These are phyloP conservation scores for Aureobasidium sp. DNA, from an alignment of 2,329 filamentous ascomycete species.

Conservation along the genomic window DNA sequence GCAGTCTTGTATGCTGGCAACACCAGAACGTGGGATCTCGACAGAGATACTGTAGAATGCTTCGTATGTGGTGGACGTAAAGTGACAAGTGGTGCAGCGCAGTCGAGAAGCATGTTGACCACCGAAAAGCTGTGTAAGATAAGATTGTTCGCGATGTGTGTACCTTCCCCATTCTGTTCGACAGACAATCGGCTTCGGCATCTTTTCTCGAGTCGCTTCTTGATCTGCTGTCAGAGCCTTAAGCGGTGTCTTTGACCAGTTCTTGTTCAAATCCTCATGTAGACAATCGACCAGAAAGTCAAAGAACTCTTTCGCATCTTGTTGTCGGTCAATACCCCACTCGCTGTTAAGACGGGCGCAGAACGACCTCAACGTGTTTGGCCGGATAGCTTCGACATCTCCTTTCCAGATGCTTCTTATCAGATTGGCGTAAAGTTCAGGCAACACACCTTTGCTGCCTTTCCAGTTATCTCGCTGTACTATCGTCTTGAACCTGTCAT, in stretches of 20 bases:
- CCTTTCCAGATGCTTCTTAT: conserved; percentile 57
- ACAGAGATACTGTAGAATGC: conserved; percentile 66
- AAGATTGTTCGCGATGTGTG: conserved; percentile 62
- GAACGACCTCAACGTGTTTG: conserved; percentile 48
- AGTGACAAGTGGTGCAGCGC: conserved; percentile 54
- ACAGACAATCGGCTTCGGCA: conserved; percentile 58
- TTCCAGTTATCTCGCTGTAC: conserved; percentile 57
- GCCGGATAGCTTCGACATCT: conserved; percentile 42
- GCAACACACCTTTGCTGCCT: conserved; percentile 57
- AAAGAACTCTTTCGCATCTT: conserved; percentile 88
- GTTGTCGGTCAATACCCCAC: conserved; percentile 71
- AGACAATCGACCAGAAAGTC: conserved; percentile 74
- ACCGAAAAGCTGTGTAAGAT: conserved; percentile 73
- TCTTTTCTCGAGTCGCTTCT: conserved; percentile 53
- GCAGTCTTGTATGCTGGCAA: conserved; percentile 59
- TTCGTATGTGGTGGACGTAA: conserved; percentile 60
- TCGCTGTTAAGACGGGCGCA: conserved; percentile 56
- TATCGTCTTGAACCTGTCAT: conserved; percentile 53
- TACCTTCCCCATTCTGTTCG: conserved; percentile 69
- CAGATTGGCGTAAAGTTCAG: conserved; percentile 55
- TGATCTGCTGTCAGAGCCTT: conserved; percentile 52
- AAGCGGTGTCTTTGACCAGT: conserved; percentile 53
- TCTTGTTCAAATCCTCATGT: conserved; percentile 76
- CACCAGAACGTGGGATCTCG: conserved; percentile 57
- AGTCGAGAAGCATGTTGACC: conserved; percentile 59